These are phyloP conservation scores for Aspergillus avenaceus DNA, from an alignment of 495 filamentous ascomycete species.

Conservation along the genomic window DNA sequence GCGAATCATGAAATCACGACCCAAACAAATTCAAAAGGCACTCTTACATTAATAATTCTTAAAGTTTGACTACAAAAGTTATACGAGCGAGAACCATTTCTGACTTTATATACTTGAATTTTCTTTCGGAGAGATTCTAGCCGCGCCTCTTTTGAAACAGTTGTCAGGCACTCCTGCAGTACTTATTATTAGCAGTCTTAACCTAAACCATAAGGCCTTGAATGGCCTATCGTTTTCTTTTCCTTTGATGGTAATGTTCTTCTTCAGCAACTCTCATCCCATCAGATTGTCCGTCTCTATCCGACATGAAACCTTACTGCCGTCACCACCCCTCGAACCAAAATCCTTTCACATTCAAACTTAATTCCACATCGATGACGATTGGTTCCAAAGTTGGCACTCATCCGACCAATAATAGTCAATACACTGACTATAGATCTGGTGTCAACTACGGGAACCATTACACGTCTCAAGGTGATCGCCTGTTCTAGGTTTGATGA, in stretches of 20 bases:
- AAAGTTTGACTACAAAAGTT: no score
- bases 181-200: neutral
- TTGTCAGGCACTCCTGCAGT: neutral
- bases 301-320: constrained; percentile 16
- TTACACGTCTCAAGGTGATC: neutral
- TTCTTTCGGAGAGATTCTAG: neutral
- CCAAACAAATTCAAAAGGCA: neutral
- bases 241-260: neutral
- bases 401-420: neutral
- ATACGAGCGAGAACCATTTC: no score
- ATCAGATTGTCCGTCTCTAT: constrained; percentile 10
- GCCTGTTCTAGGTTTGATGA: neutral
- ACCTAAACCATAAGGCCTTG: no score
- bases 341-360: neutral
- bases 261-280: neutral
- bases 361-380: neutral
- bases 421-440: neutral
- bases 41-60: no score
- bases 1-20: constrained; percentile 22
- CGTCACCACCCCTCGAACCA: constrained; percentile 7
- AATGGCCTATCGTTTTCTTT: no score
- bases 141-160: neutral
- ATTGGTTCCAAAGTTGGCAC: neutral
- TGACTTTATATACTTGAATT: neutral
- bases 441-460: neutral